These are phyloP conservation scores for Fusarium torulosum DNA, from an alignment of 2,329 filamentous ascomycete species.

Conservation along the genomic window DNA sequence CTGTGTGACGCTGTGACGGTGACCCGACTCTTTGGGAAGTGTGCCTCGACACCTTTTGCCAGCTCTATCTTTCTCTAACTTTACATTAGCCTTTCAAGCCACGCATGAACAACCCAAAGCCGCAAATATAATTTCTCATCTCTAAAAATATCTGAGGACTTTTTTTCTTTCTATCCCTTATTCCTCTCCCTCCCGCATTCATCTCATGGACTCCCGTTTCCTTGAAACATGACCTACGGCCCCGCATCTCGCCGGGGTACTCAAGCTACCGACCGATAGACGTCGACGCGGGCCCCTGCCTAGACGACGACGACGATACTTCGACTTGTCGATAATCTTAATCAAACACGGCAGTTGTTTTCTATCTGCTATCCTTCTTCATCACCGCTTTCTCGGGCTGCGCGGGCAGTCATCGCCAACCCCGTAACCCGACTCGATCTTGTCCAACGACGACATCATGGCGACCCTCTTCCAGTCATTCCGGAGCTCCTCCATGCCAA, in stretches of 20 bases:
- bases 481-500: constrained; percentile 81
- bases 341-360: constrained; percentile 19
- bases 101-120: constrained; percentile 12
- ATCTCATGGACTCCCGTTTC: constrained; percentile 40
- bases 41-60: constrained; percentile 36
- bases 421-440: constrained; percentile 19
- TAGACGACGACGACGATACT: constrained; percentile 17
- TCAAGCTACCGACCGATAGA: constrained; percentile 51
- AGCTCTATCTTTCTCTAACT: constrained; percentile 30
- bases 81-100: constrained; percentile 16
- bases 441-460: constrained; percentile 62
- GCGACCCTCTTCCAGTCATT: constrained; percentile 77
- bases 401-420: constrained; percentile 38
- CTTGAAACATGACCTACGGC: constrained; percentile 53
- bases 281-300: constrained; percentile 32
- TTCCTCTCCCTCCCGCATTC: not conserved
- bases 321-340: constrained; percentile 19
- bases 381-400: constrained; percentile 20
- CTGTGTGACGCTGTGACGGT: constrained; percentile 44
- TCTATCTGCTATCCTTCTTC: constrained; percentile 12
- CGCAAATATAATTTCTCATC: constrained; percentile 5
- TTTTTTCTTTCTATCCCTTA: too few species aligned
- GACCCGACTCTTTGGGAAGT: constrained; percentile 45
- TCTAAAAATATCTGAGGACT: too few species aligned
- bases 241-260: constrained; percentile 53